Evolutionary conservation across 2,329 filamentous ascomycete genomes (phyloP).

Genomic region (Torrubiella hemipterigena): DNA sequence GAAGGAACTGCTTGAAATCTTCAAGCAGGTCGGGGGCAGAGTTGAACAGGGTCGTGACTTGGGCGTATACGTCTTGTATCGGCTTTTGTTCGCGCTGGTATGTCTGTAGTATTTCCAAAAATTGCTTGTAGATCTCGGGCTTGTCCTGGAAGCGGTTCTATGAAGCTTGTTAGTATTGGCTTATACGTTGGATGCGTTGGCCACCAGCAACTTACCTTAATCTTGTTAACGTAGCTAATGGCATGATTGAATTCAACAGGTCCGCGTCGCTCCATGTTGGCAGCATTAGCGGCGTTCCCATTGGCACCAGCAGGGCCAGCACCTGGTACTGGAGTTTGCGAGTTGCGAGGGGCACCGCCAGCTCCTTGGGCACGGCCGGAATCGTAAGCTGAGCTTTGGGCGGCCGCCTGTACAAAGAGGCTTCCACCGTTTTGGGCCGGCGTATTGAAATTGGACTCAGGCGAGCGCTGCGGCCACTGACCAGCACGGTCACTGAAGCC

Average conservation of each 20-base stretch:
- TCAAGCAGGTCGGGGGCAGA: constrained; percentile 88
- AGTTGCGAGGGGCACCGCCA: constrained; percentile 34
- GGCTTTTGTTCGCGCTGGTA: constrained; percentile 97
- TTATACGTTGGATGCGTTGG: constrained; percentile 3
- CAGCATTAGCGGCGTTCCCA: constrained; percentile 44
- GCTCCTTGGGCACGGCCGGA: constrained; percentile 13
- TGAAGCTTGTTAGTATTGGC: constrained; percentile 8
- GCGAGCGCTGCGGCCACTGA: constrained; percentile 46
- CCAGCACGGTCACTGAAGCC: constrained; percentile 34
- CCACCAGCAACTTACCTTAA: constrained; percentile 57
- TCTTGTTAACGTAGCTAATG: constrained; percentile 99
- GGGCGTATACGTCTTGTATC: constrained; percentile 94
- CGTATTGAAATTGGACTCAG: constrained; percentile 49
- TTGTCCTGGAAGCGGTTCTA: constrained; percentile 95
- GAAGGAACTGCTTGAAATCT: constrained; percentile 97
- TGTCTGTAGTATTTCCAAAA: constrained; percentile 93
- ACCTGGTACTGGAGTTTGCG: constrained; percentile 47
- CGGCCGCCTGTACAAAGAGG: constrained; percentile 31
- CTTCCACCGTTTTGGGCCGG: constrained; percentile 38
- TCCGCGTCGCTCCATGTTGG: constrained; percentile 69
- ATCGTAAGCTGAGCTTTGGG: constrained; percentile 23
- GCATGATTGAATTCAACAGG: constrained; percentile 99
- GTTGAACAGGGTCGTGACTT: constrained; percentile 90
- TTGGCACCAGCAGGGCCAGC: constrained; percentile 47
- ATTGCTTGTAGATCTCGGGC: constrained; percentile 98